Evolutionary conservation across 352 stramenopile species (phyloP), one percentile per base, ranked within the genome.

Genomic region (Phytophthora cajani): DNA sequence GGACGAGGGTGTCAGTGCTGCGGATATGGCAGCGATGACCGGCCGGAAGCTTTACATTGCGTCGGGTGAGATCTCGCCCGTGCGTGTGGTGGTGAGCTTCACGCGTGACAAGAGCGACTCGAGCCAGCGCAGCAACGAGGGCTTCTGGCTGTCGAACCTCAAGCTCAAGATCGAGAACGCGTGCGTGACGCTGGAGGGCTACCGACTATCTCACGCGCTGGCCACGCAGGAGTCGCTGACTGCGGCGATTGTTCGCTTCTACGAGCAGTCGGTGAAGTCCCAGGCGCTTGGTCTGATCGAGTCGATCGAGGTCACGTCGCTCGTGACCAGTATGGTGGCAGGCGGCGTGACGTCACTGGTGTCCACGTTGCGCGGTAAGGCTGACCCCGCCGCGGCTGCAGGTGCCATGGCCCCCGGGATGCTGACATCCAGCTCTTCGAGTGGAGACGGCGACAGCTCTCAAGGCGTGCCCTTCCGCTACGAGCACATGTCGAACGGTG

Each of bases 101-200:
- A 88, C 77, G 21, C 84, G 85, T 21, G 85, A 91, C 40, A 91
- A 91, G 63, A 80, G 80, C 49, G 80, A 93, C 57, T 72, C 76
- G 19, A 69, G 64, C 12, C 44, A 74, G 47, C 67, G 21, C 3
- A 60, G 51, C 7, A 79, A 69, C 30, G 75, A 80, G 27, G 76
- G 82, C 2, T 96, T 94, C 47, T 96, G 87, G 88, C 73, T 96
- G 12, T 80, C 83, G 1, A 90, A 94, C 63, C 75, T 96, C 14
- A 94, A 94, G 68, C 64, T 96, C 57, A 90, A 93, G 76, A 94
- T 96, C 61, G 88, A 96, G 47, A 93, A 94, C 64, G 88, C 88
- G 19, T 94, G 83, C 59, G 64, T 96, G n/a, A 87, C 80, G 5
- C 71, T 96, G 1, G 82, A 89, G 23, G 81, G 75, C 17, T 96